phyloP scores from a whole-genome alignment of 805 yeast species.

The Candida fluviatilis region DNA sequence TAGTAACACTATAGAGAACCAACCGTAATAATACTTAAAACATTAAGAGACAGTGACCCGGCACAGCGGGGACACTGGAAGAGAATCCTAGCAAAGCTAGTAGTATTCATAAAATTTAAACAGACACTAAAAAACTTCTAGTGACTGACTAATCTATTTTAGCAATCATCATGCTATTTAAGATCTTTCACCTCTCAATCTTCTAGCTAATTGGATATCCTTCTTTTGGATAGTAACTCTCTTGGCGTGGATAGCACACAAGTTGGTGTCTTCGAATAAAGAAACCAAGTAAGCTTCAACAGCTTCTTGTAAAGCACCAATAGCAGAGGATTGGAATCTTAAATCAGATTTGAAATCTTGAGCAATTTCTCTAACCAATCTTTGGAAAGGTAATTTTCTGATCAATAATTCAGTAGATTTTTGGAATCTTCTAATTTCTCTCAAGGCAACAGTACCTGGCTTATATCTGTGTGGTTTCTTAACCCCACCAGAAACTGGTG shows the following conservation, averaged over 20 bases:
- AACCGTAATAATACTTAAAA: neutral
- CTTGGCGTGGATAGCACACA: constrained; percentile 98
- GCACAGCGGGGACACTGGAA: neutral
- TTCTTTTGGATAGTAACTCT: constrained; percentile 98
- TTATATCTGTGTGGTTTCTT: constrained; percentile 94
- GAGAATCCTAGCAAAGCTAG: too few species aligned
- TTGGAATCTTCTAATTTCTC: constrained; percentile 98
- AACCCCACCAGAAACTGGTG: constrained; percentile 90
- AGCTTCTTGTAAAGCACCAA: constrained; percentile 97
- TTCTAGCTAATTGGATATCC: constrained; percentile 96
- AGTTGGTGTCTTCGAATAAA: constrained; percentile 94
- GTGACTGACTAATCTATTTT: too few species aligned
- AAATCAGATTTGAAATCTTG: constrained; percentile 90
- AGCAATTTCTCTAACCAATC: constrained; percentile 94
- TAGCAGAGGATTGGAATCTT: constrained; percentile 96
- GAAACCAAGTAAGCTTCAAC: constrained; percentile 97
- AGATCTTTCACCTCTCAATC: constrained; percentile 96
- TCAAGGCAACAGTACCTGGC: constrained; percentile 95
- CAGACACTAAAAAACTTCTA: too few species aligned
- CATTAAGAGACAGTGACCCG: neutral
- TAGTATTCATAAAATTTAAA: too few species aligned
- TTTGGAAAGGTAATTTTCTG: constrained; percentile 95
- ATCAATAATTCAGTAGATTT: constrained; percentile 91
- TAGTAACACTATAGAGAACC: neutral
- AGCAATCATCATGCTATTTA: too few species aligned